Percentiles rank a stretch among this genome's conserved stretches.
phyloP scores from a whole-genome alignment of 495 filamentous ascomycete species.

The Penicillium fimorum region DNA sequence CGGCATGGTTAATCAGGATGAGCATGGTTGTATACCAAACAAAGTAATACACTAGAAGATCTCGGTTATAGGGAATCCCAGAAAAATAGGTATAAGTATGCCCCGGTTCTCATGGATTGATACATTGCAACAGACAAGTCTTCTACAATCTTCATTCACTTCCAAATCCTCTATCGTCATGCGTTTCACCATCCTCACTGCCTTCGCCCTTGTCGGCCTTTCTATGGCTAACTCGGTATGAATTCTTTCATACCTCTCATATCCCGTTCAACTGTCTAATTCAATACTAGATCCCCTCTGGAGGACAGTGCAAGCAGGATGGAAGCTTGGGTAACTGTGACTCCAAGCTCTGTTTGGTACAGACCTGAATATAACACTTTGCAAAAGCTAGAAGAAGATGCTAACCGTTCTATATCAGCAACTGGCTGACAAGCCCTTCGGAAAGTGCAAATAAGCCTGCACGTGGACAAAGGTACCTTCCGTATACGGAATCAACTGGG shows the following conservation, averaged over 20 bases:
- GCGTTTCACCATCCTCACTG: conserved; percentile 11
- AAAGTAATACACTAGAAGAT: neutral
- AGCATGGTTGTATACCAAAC: neutral
- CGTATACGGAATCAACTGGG: neutral
- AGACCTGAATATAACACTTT: neutral
- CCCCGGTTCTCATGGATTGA: neutral
- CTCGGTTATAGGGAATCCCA: neutral
- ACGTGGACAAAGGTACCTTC: neutral
- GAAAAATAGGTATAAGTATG: neutral
- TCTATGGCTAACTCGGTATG: neutral
- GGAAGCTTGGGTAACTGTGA: conserved; percentile 15
- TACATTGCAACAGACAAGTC: neutral
- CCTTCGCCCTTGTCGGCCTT: conserved; percentile 13
- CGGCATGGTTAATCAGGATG: neutral
- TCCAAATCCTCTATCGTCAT: neutral
- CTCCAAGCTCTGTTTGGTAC: conserved; percentile 14
- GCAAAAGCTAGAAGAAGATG: neutral
- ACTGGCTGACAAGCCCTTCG: conserved; percentile 1
- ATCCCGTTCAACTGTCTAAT: neutral
- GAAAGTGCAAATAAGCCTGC: conserved; percentile 15
- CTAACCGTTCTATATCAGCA: conserved; percentile 5
- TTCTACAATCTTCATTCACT: neutral
- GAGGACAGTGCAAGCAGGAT: conserved; percentile 15
- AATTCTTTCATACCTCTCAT: neutral
- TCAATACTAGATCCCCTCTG: conserved; percentile 8